These are phyloP conservation scores for Colletotrichum sp. DNA, from an alignment of 2,329 filamentous ascomycete species.

Conservation along the genomic window DNA sequence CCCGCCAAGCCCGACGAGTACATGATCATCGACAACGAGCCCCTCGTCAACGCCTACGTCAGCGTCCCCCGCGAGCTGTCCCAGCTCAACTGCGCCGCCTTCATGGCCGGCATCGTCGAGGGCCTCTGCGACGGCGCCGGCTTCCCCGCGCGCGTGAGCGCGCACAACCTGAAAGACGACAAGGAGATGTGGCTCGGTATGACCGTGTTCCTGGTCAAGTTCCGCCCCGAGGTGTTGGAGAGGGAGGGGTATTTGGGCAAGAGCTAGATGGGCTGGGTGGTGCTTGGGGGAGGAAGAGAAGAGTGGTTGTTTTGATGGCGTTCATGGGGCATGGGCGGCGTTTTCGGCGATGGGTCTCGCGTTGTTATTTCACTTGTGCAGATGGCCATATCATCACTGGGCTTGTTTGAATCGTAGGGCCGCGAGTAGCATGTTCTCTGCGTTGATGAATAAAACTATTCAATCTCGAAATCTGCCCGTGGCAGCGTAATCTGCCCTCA, in stretches of 20 bases:
- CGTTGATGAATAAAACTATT: background rate
- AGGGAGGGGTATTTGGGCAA: constrained; percentile 82
- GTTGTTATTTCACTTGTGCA: background rate
- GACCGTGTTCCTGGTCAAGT: constrained; percentile 95
- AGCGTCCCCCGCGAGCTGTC: constrained; percentile 94
- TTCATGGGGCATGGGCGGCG: constrained; percentile 24
- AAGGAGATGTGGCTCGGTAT: constrained; percentile 94
- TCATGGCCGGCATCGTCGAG: constrained; percentile 93
- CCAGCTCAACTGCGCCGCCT: constrained; percentile 95
- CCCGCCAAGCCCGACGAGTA: constrained; percentile 90
- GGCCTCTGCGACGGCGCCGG: constrained; percentile 93
- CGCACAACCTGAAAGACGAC: constrained; percentile 74
- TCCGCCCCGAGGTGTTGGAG: constrained; percentile 89
- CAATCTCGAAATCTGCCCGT: background rate
- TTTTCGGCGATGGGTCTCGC: constrained; percentile 22
- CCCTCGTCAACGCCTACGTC: constrained; percentile 92
- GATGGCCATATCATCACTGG: background rate
- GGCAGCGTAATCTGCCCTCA: background rate
- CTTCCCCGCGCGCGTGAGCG: constrained; percentile 87
- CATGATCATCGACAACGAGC: constrained; percentile 99
- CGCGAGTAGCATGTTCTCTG: background rate
- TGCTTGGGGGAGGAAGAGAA: background rate
- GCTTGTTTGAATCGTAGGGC: background rate
- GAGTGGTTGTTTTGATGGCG: constrained; percentile 18
- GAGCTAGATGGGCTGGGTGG: constrained; percentile 31